phyloP scores from a whole-genome alignment of 2,329 filamentous ascomycete genomes.

The Fusarium sp. region DNA sequence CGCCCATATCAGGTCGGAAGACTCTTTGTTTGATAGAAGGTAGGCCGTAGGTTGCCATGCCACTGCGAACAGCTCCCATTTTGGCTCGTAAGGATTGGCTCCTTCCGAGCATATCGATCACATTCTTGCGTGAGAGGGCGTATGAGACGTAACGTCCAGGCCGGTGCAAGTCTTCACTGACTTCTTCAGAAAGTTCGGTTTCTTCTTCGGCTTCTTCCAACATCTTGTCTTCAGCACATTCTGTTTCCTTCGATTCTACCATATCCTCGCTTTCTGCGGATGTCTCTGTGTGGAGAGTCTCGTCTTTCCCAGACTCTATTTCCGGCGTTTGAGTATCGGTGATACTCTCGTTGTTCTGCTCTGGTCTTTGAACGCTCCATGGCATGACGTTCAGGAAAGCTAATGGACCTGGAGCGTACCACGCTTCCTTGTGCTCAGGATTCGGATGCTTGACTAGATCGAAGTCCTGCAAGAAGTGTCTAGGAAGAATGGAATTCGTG shows the following conservation, averaged over 20 bases:
- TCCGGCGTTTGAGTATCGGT: not conserved
- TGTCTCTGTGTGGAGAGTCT: not conserved
- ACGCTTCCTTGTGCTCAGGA: slow-evolving; percentile 63
- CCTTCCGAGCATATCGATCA: slow-evolving; percentile 46
- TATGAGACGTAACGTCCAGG: slow-evolving; percentile 41
- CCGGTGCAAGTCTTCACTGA: slow-evolving; percentile 11
- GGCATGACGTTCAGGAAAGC: slow-evolving; percentile 47
- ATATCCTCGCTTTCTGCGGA: not conserved
- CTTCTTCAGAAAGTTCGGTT: not conserved
- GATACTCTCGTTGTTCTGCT: not conserved
- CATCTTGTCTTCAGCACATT: not conserved
- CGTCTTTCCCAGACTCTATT: not conserved
- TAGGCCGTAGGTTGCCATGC: slow-evolving; percentile 42
- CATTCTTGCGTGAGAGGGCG: slow-evolving; percentile 46
- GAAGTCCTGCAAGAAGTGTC: slow-evolving; percentile 73
- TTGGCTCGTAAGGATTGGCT: not conserved
- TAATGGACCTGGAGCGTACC: slow-evolving; percentile 66
- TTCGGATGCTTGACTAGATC: slow-evolving; percentile 67
- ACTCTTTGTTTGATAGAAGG: slow-evolving; percentile 15
- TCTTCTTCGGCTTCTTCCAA: not conserved
- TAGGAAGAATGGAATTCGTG: slow-evolving; percentile 64
- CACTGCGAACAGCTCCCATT: slow-evolving; percentile 43
- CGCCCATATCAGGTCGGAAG: slow-evolving; percentile 67
- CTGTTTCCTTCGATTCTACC: not conserved
- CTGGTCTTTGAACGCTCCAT: slow-evolving; percentile 1